phyloP scores from a whole-genome alignment of 805 yeast species.

The Zygotorulaspora chibaensis region DNA sequence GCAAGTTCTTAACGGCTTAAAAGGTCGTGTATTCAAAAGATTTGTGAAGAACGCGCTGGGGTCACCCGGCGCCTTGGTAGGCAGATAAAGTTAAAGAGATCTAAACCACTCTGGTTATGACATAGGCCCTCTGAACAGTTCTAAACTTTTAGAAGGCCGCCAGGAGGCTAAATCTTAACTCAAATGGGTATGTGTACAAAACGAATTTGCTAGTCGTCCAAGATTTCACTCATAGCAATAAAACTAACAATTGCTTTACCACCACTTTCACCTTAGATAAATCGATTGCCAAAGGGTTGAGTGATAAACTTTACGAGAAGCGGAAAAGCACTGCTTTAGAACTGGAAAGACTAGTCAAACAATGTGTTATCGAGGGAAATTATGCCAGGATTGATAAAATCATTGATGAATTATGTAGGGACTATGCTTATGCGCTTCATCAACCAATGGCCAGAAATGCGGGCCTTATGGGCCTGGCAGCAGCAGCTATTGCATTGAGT shows the following conservation, averaged over 20 bases:
- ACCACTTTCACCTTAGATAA: conserved; percentile 43
- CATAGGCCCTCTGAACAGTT: too few relatives aligned
- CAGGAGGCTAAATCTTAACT: not conserved
- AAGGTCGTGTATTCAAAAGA: too few relatives aligned
- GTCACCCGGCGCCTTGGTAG: too few relatives aligned
- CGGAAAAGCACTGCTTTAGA: conserved; percentile 75
- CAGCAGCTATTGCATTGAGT: conserved; percentile 91
- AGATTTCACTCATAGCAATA: not conserved
- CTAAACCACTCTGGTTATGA: too few relatives aligned
- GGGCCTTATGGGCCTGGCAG: conserved; percentile 92
- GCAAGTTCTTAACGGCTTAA: too few relatives aligned
- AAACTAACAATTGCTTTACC: conserved; percentile 1
- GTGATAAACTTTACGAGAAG: conserved; percentile 72
- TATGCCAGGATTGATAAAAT: conserved; percentile 40
- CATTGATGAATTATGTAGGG: conserved; percentile 71
- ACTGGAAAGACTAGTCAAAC: conserved; percentile 71
- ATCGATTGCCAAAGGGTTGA: conserved; percentile 60
- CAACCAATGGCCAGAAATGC: conserved; percentile 90
- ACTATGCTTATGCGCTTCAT: conserved; percentile 77
- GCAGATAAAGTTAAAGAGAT: too few relatives aligned
- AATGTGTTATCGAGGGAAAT: conserved; percentile 40
- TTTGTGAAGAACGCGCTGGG: too few relatives aligned
- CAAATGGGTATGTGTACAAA: conserved; percentile 4
- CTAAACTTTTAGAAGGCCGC: too few relatives aligned
- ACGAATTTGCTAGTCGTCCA: not conserved